Base-by-base conservation (phyloP, 331 rosid species). In the Rosa hybrid region DNA sequence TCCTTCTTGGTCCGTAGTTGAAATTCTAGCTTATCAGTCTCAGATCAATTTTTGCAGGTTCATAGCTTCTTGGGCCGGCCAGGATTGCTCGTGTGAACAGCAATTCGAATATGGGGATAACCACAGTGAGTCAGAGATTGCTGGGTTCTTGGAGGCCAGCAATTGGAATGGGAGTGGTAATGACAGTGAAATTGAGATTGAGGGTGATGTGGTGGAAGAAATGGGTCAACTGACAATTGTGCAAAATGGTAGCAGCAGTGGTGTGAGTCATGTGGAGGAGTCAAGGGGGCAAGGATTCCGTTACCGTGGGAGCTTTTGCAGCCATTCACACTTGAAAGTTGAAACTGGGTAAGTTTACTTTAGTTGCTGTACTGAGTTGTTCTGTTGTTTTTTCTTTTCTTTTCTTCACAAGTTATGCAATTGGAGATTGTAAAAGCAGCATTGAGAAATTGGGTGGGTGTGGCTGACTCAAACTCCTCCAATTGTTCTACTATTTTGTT, bases 241-340 rank as follows among this genome's bases (percentile, higher is more conserved):
- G 63, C 86, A 49, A 34, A 34, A 34, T 34, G 86, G 60, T 30
- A 73, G 63, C n/a, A 41, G 72, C 14, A 56, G 80, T 71, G 76
- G 80, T 23, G 77, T 18, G 0, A 14, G 17, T 30, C 68, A 84
- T 54, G 54, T 51, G 16, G 88, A 81, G 18, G 88, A 78, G 12
- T 34, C 84, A 2, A 84, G 51, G 85, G 85, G 65, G 86, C 79
- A 7, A 88, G 91, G 77, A 91, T 95, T 87, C 99, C 96, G 7
- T 75, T 95, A 10, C 97, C 98, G 0, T 95, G 99, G 99, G 99
- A 95, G 93, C 89, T 95, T 78, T 77, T 95, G 70, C 99, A 95
- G 81, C 99, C 98, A 34, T 34, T 34, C 38, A 34, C 38, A 34
- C 38, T 34, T 34, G 38, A 80, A 80, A 80, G 78, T 16, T 78